phyloP scores from a whole-genome alignment of 495 filamentous ascomycete genomes.

The Penicillium cosmopolitanum region DNA sequence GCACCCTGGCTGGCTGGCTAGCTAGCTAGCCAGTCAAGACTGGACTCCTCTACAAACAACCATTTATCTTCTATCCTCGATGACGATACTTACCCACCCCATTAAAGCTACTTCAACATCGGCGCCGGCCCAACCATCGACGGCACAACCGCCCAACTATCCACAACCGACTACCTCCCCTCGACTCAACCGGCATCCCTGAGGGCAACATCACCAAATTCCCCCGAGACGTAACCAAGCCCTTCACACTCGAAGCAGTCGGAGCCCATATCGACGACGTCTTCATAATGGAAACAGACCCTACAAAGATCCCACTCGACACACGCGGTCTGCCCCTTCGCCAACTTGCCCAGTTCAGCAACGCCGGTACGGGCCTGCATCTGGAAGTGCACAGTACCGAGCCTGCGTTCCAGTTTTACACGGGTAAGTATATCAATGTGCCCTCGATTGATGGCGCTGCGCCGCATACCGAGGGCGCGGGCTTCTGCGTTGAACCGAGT shows the following conservation, averaged over 20 bases:
- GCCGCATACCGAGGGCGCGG: constrained; percentile 64
- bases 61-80: too few species aligned
- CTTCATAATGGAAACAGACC: constrained; percentile 73
- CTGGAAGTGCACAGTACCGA: constrained; percentile 87
- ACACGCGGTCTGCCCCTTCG: constrained; percentile 68
- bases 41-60: not conserved
- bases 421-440: constrained; percentile 81
- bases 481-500: constrained; percentile 90
- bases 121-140: constrained; percentile 66
- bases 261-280: constrained; percentile 86
- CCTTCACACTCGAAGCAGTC: constrained; percentile 64
- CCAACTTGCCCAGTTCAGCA: constrained; percentile 67
- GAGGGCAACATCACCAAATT: constrained; percentile 53
- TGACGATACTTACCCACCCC: too few species aligned
- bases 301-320: constrained; percentile 69
- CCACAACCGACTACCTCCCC: constrained; percentile 71
- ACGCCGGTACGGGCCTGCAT: constrained; percentile 71
- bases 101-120: constrained; percentile 87
- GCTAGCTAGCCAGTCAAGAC: not conserved
- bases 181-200: constrained; percentile 72
- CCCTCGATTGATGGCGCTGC: constrained; percentile 67
- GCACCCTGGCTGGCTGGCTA: not conserved
- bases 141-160: constrained; percentile 73
- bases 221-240: constrained; percentile 52
- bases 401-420: constrained; percentile 97